Evolutionary conservation across 176 grass and related monocot genomes (phyloP), one percentile per base, ranked within the genome.

Genomic region (Thinopyrum elongatum): DNA sequence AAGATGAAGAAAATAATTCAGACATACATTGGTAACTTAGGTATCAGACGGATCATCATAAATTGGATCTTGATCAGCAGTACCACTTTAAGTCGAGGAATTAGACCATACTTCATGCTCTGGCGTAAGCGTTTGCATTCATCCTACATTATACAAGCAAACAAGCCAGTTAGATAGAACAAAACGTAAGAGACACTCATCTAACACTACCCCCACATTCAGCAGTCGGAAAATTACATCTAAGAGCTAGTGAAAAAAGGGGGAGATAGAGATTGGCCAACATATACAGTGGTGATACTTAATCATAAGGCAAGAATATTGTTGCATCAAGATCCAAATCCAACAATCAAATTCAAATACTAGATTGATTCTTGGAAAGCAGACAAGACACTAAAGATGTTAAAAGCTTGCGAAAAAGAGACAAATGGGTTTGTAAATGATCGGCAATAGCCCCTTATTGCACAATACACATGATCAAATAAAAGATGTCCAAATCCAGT

Each of bases 61-160:
- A 79, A 58, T 80, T 78, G 27, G 86, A 83, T 77, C 38, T 86
- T 74, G 64, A 85, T 85, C n/a, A 88, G 80, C 65, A 69, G 78
- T 97, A 99, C 97, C 97, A 99, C 97, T 93, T 93, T 99, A 73
- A 99, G 86, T 73, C 80, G 84, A 49, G 87, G 79, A 77, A 92
- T 78, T 39, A 91, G 74, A 72, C 92, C 97, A 74, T 79, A 93
- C 83, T 93, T 97, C 78, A 99, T 92, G 82, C 89, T 97, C 74
- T 94, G 94, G 27, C 94, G 82, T 72, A 99, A 87, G 31, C 90
- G 91, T 58, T 86, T 97, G 87, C 97, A 99, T 88, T 99, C 97
- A 44, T 99, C 97, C 97, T 99, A 83, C 51, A 69, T 71, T 83
- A 90, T 51, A 78, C 58, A 84, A 26, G 10, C 14, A 90, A 67